A percentile compares a stretch with the other conserved stretches of the same genome.
These are phyloP conservation scores for Metarhizium sp. DNA, from an alignment of 2,329 filamentous ascomycete genomes.

Conservation along the genomic window DNA sequence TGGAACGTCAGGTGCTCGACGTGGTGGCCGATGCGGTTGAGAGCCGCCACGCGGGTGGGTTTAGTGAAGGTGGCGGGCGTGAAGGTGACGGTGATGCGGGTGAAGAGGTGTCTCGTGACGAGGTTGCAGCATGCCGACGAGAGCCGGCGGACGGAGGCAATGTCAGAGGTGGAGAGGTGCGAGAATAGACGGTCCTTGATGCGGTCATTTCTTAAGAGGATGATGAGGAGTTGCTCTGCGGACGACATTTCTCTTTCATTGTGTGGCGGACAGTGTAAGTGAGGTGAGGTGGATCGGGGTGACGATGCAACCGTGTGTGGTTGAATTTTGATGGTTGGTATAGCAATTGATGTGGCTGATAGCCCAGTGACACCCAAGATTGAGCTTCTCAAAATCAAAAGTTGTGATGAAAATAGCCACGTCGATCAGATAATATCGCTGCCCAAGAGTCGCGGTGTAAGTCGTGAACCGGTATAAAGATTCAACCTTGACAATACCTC, in stretches of 20 bases:
- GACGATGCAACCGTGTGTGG: too few relatives aligned
- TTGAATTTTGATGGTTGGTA: not conserved
- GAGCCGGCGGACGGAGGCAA: conserved; percentile 54
- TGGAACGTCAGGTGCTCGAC: conserved; percentile 70
- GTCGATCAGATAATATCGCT: too few relatives aligned
- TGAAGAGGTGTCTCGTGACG: conserved; percentile 60
- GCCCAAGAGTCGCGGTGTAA: not conserved
- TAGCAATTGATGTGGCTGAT: too few relatives aligned
- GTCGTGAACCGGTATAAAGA: not conserved
- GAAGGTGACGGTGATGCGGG: conserved; percentile 61
- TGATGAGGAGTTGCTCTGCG: conserved; percentile 39
- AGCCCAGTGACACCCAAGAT: too few relatives aligned
- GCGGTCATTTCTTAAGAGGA: conserved; percentile 43
- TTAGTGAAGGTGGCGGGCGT: conserved; percentile 67
- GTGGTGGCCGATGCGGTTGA: conserved; percentile 69
- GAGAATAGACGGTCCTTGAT: conserved; percentile 42
- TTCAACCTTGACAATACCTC: not conserved
- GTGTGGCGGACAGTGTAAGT: conserved; percentile 15
- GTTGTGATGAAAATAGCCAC: not conserved
- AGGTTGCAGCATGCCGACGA: conserved; percentile 63
- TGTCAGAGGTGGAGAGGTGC: conserved; percentile 38
- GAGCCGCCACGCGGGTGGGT: conserved; percentile 60
- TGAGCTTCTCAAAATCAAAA: not conserved
- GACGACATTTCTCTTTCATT: conserved; percentile 45
- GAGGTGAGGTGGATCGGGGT: too few relatives aligned